Base-by-base conservation (phyloP, 495 filamentous ascomycete species). In the Penicillium turbatum region DNA sequence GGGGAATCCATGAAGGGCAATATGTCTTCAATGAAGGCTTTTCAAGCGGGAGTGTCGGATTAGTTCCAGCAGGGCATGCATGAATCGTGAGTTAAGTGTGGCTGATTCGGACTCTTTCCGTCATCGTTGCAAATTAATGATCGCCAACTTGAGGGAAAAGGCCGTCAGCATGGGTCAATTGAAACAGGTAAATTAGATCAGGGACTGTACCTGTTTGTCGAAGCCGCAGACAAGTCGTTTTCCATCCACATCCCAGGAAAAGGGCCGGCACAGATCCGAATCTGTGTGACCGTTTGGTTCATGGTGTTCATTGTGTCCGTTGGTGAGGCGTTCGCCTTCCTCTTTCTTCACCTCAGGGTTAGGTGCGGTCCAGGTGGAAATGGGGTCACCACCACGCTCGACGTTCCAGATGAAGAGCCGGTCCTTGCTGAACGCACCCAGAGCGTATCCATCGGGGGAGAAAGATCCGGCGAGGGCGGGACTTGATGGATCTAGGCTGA, bases 161-260 rank as follows among this genome's bases (percentile, higher is more conserved):
- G n/a, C 17, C 1, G 30, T 53, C 10, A 24, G 15, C 38, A 48
- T 48, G 45, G 48, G 62, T 60, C 46, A 16, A 52, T 51, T 5
- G 12, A 40, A 5, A 48, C 24, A 12, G 24, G 47, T 12, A 15
- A 38, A 37, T 5, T 8, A 38, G 17, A 27, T 6, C 30, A 39
- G 60, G 16, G 17, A 26, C 63, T 83, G 59, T 76, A 91, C 89
- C 72, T 83, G 76, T 55, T 81, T 84, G 51, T 83, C 83, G 21
- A 84, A 76, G 15, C 87, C 86, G 63, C 86, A 88, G 1, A 85
- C 87, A 51, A 95, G 75, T 62, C 82, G 85, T 58, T 86, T 82
- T 2, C 88, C 86, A 64, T 89, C 81, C 0, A 79, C 75, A 70
- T 92, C 87, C 89, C 89, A 95, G 41, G 81, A 79, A 16, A 92